phyloP scores from a whole-genome alignment of 768 basidiomycete genomes.

The Krasilnikovozyma curviuscula region DNA sequence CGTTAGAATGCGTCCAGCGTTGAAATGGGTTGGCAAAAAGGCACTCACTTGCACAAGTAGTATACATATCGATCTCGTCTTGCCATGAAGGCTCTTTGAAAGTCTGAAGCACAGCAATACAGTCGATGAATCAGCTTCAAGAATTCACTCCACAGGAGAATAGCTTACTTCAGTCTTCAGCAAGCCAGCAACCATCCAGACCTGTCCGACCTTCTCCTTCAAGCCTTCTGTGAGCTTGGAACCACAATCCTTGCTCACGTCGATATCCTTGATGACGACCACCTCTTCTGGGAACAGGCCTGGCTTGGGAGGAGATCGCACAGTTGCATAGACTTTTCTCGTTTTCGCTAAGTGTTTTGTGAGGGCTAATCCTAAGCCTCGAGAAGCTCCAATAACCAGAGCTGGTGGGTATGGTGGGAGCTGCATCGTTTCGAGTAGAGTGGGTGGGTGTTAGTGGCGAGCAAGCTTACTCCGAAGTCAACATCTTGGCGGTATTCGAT shows the following conservation, averaged over 20 bases:
- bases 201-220: conserved; percentile 24
- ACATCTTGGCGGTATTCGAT: no score
- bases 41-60: conserved; percentile 24
- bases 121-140: background rate
- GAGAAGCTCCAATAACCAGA: conserved; percentile 33
- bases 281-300: conserved; percentile 25
- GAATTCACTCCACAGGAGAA: background rate
- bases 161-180: conserved; percentile 29
- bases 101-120: conserved; percentile 14
- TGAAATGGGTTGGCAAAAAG: background rate
- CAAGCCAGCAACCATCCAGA: conserved; percentile 30
- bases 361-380: conserved; percentile 32
- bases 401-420: no score
- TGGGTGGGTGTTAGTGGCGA: no score
- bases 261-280: conserved; percentile 28
- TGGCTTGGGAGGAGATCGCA: conserved; percentile 20
- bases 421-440: no score
- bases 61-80: conserved; percentile 34
- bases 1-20: background rate
- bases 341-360: conserved; percentile 19
- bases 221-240: conserved; percentile 27
- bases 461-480: no score
- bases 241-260: conserved; percentile 27
- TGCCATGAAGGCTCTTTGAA: conserved; percentile 28
- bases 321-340: conserved; percentile 29